Conservation (phyloP, 352 stramenopile species). For the Pythium aphanidermatum region DNA sequence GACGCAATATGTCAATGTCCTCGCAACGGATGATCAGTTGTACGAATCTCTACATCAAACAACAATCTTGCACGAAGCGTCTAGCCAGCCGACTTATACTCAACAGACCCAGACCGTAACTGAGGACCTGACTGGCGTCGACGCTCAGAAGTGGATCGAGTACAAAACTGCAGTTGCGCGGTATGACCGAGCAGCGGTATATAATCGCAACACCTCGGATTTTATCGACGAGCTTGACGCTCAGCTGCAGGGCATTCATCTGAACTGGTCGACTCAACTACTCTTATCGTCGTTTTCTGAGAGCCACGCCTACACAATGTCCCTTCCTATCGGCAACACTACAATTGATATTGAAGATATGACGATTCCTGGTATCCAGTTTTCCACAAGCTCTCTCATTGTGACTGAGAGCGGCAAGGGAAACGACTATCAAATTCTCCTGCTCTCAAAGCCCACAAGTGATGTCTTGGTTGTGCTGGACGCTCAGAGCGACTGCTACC, state of each 20-base stretch:
- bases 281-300: slow-evolving; percentile 16
- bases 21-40: slow-evolving; percentile 52
- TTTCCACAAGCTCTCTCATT: slow-evolving; percentile 54
- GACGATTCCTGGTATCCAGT: slow-evolving; percentile 54
- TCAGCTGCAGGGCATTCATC: slow-evolving; percentile 22
- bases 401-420: slow-evolving; percentile 60
- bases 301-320: slow-evolving; percentile 8
- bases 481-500: slow-evolving; percentile 52
- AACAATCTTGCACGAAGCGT: slow-evolving; percentile 22
- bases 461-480: slow-evolving; percentile 40
- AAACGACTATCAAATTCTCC: slow-evolving; percentile 68
- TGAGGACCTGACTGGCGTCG: not conserved
- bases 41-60: slow-evolving; percentile 44
- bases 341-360: slow-evolving; percentile 33
- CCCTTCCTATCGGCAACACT: not conserved
- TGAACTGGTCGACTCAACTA: slow-evolving; percentile 33
- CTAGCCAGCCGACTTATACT: slow-evolving; percentile 25
- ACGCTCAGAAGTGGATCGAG: slow-evolving; percentile 5
- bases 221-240: not conserved
- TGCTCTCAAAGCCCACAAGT: slow-evolving; percentile 56
- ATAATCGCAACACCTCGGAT: not conserved
- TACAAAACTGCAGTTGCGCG: slow-evolving; percentile 4
- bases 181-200: slow-evolving; percentile 1
- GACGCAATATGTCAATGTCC: slow-evolving; percentile 29
- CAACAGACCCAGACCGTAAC: slow-evolving; percentile 31